These are phyloP conservation scores for Entophlyctis luteolus DNA, from an alignment of 192 early-diverging fungal genomes.

Conservation along the genomic window DNA sequence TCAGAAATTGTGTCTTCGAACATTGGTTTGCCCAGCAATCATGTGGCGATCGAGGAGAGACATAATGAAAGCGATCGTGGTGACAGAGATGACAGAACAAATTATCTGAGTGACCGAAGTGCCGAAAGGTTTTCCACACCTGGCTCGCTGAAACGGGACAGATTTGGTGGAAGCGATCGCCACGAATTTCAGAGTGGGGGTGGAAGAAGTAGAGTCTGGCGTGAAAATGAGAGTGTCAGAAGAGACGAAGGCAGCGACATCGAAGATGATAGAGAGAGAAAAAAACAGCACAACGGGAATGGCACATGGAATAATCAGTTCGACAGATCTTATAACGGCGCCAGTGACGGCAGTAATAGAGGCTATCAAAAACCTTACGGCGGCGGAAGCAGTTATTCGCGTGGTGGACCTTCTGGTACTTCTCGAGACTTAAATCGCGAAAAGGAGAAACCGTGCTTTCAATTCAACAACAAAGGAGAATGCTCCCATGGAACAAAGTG, in stretches of 20 bases:
- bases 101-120: not conserved
- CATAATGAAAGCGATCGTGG: not conserved
- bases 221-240: no score
- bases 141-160: no score
- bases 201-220: no score
- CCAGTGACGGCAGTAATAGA: not conserved
- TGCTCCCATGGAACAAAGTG: not conserved
- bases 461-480: not conserved
- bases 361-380: not conserved
- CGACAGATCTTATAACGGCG: not conserved
- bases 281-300: not conserved
- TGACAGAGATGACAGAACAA: not conserved
- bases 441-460: not conserved
- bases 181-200: no score
- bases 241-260: no score
- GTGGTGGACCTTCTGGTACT: not conserved
- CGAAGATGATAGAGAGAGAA: not conserved
- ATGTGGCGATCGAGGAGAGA: no score
- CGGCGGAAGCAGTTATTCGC: not conserved
- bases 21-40: not conserved
- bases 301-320: not conserved
- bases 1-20: not conserved
- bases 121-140: no score
- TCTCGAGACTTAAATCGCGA: not conserved
- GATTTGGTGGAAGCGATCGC: no score